Conservation (phyloP, 169 alveolate genomes). For the Plasmodium malariae region DNA sequence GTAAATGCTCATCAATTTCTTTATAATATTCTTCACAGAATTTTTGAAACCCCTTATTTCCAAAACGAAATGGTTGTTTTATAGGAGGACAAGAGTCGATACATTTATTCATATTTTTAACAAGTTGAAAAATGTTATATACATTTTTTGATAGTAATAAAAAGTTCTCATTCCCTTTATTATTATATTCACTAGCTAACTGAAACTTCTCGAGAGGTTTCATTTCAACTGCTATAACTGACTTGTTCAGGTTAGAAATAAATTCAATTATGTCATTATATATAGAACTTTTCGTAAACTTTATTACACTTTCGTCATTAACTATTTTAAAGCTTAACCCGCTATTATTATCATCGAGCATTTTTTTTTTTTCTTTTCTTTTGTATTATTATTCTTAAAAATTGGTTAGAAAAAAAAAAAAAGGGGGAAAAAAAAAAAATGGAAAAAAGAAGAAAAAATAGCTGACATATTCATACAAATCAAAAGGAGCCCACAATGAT, state of each 20-base stretch:
- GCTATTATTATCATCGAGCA: background rate
- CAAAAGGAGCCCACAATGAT: too few relatives aligned
- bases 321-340: slow-evolving; percentile 36
- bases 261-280: slow-evolving; percentile 45
- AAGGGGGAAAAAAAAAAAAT: background rate
- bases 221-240: slow-evolving; percentile 64
- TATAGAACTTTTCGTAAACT: slow-evolving; percentile 23
- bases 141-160: slow-evolving; percentile 45
- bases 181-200: background rate
- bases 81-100: slow-evolving; percentile 90
- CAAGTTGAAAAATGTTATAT: slow-evolving; percentile 16
- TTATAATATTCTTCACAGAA: slow-evolving; percentile 82
- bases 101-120: slow-evolving; percentile 35
- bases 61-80: slow-evolving; percentile 92
- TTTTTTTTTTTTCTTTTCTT: background rate
- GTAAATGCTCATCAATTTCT: slow-evolving; percentile 39
- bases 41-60: slow-evolving; percentile 92
- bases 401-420: background rate
- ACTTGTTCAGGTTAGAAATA: slow-evolving; percentile 30
- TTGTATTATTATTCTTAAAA: background rate
- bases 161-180: background rate
- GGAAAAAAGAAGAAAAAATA: background rate
- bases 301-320: slow-evolving; percentile 48
- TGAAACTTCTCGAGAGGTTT: slow-evolving; percentile 33
- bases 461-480: background rate